phyloP scores from a whole-genome alignment of 768 basidiomycete genomes.

The Krasilnikovozyma curviuscula region DNA sequence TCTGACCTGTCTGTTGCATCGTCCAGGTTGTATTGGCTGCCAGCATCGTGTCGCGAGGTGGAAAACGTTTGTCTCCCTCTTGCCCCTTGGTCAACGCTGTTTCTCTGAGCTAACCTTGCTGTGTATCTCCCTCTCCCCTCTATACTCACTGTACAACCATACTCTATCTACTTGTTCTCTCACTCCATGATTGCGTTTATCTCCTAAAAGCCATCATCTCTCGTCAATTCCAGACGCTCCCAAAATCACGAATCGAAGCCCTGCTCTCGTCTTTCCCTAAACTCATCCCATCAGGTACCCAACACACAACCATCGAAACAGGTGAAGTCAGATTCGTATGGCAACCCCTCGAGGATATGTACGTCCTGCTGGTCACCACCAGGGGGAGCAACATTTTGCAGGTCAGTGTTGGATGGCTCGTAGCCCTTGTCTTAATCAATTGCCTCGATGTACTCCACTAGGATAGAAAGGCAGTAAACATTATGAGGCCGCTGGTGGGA shows the following conservation, averaged over 20 bases:
- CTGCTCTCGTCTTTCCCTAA: slow-evolving; percentile 94
- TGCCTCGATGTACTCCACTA: no score
- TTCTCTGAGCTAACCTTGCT: neutral
- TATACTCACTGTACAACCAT: neutral
- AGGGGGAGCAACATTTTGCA: slow-evolving; percentile 97
- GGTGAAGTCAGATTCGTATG: slow-evolving; percentile 90
- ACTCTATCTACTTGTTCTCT: neutral
- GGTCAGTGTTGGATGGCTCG: no score
- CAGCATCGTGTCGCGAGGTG: slow-evolving; percentile 84
- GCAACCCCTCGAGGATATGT: slow-evolving; percentile 87
- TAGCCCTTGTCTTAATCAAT: no score
- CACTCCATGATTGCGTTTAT: neutral
- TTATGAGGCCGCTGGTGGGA: no score
- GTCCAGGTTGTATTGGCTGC: slow-evolving; percentile 87
- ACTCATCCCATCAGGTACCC: slow-evolving; percentile 80
- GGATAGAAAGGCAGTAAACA: no score
- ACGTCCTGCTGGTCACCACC: slow-evolving; percentile 93
- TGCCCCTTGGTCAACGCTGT: neutral
- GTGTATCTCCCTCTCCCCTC: neutral
- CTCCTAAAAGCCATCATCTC: slow-evolving; percentile 64
- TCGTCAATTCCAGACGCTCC: slow-evolving; percentile 78
- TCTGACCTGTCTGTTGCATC: no score
- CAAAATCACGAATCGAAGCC: slow-evolving; percentile 77
- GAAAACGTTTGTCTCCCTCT: slow-evolving; percentile 45
- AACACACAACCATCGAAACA: slow-evolving; percentile 93